phyloP scores from a whole-genome alignment of 2,329 filamentous ascomycete genomes.

The Ophiosphaerella narmari region DNA sequence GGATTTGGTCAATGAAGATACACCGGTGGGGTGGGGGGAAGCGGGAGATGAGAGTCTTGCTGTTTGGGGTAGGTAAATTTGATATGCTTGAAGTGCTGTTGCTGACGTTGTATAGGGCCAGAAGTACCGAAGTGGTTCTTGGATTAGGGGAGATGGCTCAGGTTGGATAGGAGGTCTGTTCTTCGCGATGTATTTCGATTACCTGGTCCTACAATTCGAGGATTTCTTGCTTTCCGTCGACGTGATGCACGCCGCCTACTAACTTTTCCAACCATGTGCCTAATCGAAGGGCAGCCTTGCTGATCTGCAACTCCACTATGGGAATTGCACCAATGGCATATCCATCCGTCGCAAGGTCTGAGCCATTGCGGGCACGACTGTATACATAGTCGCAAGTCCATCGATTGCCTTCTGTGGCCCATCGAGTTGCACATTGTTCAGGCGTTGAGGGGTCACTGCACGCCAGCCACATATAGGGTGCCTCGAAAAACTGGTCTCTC shows the following conservation, averaged over 20 bases:
- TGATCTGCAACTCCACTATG: conserved; percentile 49
- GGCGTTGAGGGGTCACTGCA: conserved; percentile 42
- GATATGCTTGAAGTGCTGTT: no score
- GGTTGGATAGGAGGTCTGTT: neutral
- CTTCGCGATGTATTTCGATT: neutral
- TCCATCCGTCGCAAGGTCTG: conserved; percentile 42
- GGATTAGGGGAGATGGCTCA: neutral
- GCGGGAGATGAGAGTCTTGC: conserved; percentile 49
- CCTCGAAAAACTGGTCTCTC: conserved; percentile 42
- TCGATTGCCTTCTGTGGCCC: conserved; percentile 47
- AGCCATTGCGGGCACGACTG: conserved; percentile 32
- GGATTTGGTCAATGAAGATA: conserved; percentile 65
- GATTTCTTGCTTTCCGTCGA: conserved; percentile 13
- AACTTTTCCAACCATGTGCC: conserved; percentile 48
- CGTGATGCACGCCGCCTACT: conserved; percentile 20
- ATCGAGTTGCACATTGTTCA: conserved; percentile 40
- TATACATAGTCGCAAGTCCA: conserved; percentile 50
- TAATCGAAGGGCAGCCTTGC: conserved; percentile 47
- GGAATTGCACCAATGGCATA: conserved; percentile 47
- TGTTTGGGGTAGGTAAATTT: conserved; percentile 43
- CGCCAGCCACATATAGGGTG: conserved; percentile 42
- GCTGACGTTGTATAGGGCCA: no score
- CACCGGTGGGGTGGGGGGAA: conserved; percentile 50
- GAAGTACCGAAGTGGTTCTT: neutral
- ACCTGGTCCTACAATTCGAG: conserved; percentile 17